Conservation (phyloP, 805 yeast species). For the Schwanniomyces polymorphus region DNA sequence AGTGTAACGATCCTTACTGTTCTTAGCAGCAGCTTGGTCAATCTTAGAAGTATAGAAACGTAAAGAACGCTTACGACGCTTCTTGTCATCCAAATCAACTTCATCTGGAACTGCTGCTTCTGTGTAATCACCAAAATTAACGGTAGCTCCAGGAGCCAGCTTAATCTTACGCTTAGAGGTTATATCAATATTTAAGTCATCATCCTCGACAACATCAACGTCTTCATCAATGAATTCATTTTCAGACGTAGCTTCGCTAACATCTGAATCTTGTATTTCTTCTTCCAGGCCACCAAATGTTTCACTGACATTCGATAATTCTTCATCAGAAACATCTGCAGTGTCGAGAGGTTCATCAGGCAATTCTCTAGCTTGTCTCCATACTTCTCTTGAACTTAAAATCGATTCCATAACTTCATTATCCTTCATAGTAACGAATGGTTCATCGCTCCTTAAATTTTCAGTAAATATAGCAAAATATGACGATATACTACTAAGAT, state of each 20-base stretch:
- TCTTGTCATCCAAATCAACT: constrained; percentile 85
- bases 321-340: not conserved
- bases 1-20: constrained; percentile 39
- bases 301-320: constrained; percentile 5
- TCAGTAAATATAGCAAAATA: constrained; percentile 76
- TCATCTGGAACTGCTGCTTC: constrained; percentile 70
- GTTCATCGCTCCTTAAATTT: constrained; percentile 52
- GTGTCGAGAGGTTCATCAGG: constrained; percentile 21
- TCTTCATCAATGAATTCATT: constrained; percentile 18
- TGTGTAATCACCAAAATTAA: constrained; percentile 51
- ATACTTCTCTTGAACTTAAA: constrained; percentile 76
- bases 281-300: constrained; percentile 7
- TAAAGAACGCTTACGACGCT: constrained; percentile 72
- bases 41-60: constrained; percentile 97
- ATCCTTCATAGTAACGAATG: constrained; percentile 66
- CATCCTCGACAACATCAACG: constrained; percentile 10
- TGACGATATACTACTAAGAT: constrained; percentile 73
- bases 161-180: constrained; percentile 54
- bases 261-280: constrained; percentile 10
- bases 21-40: constrained; percentile 75
- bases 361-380: constrained; percentile 77
- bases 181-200: constrained; percentile 51
- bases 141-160: constrained; percentile 19
- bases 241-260: constrained; percentile 12
- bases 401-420: constrained; percentile 89